These are phyloP conservation scores for Paragyromitra xinjiangensis DNA, from an alignment of 495 filamentous ascomycete genomes.

Conservation along the genomic window DNA sequence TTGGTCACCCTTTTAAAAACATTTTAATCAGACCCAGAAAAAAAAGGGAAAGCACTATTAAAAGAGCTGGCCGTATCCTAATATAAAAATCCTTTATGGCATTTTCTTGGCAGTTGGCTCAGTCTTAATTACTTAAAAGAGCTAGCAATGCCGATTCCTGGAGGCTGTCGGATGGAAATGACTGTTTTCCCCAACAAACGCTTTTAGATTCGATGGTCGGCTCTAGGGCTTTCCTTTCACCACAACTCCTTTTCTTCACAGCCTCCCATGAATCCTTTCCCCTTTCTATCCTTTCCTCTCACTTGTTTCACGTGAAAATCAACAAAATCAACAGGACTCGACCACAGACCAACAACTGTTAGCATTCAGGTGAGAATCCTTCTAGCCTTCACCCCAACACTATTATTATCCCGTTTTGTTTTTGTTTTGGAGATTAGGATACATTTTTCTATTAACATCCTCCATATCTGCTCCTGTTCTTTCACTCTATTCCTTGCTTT, in stretches of 20 bases:
- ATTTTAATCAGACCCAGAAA: not conserved
- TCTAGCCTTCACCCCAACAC: not conserved
- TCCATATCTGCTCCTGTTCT: not conserved
- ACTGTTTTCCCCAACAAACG: constrained; percentile 2
- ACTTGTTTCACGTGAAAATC: not conserved
- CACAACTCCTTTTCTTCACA: not conserved
- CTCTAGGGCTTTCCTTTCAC: not conserved
- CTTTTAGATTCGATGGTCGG: not conserved
- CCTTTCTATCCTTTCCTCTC: not conserved
- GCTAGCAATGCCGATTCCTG: constrained; percentile 1
- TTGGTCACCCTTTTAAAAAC: not conserved
- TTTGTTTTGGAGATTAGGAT: not conserved
- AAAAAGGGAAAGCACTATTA: not conserved
- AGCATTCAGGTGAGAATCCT: not conserved
- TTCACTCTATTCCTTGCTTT: not conserved
- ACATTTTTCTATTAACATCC: not conserved
- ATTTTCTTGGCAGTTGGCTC: not conserved
- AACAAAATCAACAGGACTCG: not conserved
- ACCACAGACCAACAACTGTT: not conserved
- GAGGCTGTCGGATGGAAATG: constrained; percentile 4
- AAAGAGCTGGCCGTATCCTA: not conserved
- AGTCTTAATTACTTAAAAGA: not conserved
- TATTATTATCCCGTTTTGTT: not conserved
- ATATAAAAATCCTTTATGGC: not conserved
- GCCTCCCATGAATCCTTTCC: not conserved